Base-by-base conservation (phyloP, 352 stramenopile genomes). In the Phytophthora crassamura region DNA sequence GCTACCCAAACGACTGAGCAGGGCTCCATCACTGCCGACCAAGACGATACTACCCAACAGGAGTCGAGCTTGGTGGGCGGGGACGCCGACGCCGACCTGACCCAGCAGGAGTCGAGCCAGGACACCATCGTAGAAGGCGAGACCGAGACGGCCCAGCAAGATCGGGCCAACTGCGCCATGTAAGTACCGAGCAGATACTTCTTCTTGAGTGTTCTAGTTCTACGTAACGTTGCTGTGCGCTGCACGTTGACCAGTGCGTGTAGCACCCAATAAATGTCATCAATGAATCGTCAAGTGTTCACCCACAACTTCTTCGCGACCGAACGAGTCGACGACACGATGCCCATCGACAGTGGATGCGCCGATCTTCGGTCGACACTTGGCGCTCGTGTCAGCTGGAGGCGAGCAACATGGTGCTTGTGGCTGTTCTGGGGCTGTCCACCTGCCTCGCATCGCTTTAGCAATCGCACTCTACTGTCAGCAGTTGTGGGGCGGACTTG, bases 111-210 rank as follows among this genome's bases (percentile, higher is more conserved):
- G 5, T 39, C 22, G 18, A 8, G 15, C 4, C 18, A 46, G 9
- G 43, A 11, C 35, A 48, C 5, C 28, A 32, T 39, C 22, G 39
- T 18, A 8, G 38, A 22, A 43, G 45, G 15, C 11, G 11, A 40
- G 4, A 43, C 18, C 39, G 28, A 20, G 28, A 32, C 28, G 0
- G 45, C 61, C 32, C 43, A 58, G 12, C 16, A 55, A 35, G 40
- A 59, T 16, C 18, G 22, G 46, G n/a, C 28, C 28, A 71, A 66
- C 48, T 68, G 59, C 43, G 51, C 51, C 7, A 67, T 67, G 59
- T 63, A 63, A 67, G 51, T 12, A 61, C 30, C 9, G 40, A 43
- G 36, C 36, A 46, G 16, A 34, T 55, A 42, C 14, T 4, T n/a
- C 14, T 6, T 30, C n/a, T 14, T 35, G 42, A 50, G 42, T 50